Conservation (phyloP, 2,329 filamentous ascomycete species). For the Clonostachys chloroleuca region DNA sequence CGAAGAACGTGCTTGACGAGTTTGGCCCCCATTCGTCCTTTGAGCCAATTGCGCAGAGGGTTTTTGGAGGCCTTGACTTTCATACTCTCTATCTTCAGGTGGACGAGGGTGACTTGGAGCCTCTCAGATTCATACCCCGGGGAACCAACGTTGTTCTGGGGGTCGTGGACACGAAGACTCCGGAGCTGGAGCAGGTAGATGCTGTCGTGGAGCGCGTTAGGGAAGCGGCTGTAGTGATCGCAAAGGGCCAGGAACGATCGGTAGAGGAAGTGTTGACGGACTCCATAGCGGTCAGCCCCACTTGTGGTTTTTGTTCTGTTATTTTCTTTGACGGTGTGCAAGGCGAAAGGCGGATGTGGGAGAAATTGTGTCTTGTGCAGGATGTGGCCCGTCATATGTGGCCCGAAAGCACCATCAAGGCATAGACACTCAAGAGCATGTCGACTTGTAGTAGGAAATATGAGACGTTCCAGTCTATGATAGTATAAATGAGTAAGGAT, state of each 20-base stretch:
- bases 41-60: slow-evolving; percentile 55
- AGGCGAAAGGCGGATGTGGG: slow-evolving; percentile 63
- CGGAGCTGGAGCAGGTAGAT: slow-evolving; percentile 49
- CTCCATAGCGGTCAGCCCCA: slow-evolving; percentile 59
- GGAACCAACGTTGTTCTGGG: slow-evolving; percentile 60
- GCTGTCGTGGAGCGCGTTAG: slow-evolving; percentile 49
- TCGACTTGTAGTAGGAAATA: too few relatives aligned
- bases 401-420: slow-evolving; percentile 14
- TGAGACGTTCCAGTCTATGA: too few relatives aligned
- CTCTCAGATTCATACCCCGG: slow-evolving; percentile 51
- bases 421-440: too few relatives aligned
- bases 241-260: slow-evolving; percentile 55
- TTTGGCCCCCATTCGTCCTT: slow-evolving; percentile 47
- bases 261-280: slow-evolving; percentile 56
- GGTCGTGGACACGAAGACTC: slow-evolving; percentile 57
- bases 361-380: slow-evolving; percentile 64
- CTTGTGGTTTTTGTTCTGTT: slow-evolving; percentile 69
- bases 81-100: slow-evolving; percentile 60
- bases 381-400: slow-evolving; percentile 64
- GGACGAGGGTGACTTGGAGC: slow-evolving; percentile 60
- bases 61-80: slow-evolving; percentile 55
- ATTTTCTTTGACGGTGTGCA: slow-evolving; percentile 52
- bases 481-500: too few relatives aligned
- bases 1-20: slow-evolving; percentile 58
- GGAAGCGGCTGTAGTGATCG: slow-evolving; percentile 61